Evolutionary conservation across 202 grass and related monocot species (phyloP).

Genomic region (Schoenoplectus tabernaemontani): DNA sequence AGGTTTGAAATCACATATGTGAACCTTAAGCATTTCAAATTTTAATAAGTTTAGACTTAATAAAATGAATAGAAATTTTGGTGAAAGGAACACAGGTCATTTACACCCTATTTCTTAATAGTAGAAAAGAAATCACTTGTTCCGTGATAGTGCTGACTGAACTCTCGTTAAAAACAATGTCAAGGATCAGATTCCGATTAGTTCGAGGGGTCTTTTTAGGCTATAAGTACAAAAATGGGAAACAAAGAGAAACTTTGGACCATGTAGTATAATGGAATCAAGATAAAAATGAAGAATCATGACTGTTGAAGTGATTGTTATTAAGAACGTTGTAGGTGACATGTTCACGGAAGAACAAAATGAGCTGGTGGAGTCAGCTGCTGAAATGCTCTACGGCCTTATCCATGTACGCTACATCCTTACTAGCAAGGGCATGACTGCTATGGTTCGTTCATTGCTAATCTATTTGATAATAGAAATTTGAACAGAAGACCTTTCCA

Average conservation of each 20-base stretch:
- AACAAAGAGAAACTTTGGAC: neutral
- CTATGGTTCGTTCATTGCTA: constrained; percentile 46
- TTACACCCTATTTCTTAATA: no score
- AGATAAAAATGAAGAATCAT: constrained; percentile 16
- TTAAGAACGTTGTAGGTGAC: constrained; percentile 47
- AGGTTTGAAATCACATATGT: neutral
- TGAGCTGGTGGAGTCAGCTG: constrained; percentile 88
- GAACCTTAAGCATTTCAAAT: neutral
- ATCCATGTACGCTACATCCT: constrained; percentile 88
- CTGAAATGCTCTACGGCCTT: constrained; percentile 95
- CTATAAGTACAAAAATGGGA: neutral
- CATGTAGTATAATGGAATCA: neutral
- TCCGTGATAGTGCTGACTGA: neutral
- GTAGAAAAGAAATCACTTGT: neutral
- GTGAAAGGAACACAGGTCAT: neutral
- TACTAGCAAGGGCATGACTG: constrained; percentile 90
- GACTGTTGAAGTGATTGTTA: constrained; percentile 2
- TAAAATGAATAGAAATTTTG: neutral
- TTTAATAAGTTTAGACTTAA: neutral
- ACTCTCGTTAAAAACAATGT: neutral
- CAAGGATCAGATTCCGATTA: neutral
- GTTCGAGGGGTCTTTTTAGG: no score
- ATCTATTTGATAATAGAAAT: neutral
- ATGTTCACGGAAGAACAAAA: constrained; percentile 96
- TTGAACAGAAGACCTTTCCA: neutral